Conservation (phyloP, 192 early-diverging fungal species). For the Phlyctochytrium arcticum region DNA sequence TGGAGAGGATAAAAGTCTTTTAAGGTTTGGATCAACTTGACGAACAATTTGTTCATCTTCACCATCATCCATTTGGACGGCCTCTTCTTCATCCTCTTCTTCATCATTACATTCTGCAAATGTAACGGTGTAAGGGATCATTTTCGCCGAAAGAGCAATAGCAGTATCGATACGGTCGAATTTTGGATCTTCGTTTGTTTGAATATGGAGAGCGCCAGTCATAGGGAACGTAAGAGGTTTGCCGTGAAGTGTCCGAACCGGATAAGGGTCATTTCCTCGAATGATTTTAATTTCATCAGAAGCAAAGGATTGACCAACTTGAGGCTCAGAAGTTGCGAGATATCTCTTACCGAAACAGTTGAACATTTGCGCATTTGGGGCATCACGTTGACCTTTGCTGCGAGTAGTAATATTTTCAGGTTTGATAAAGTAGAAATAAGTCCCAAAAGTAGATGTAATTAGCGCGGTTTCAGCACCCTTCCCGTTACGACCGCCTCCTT, state of each 20-base stretch:
- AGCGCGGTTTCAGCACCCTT: constrained; percentile 12
- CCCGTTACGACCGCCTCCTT: constrained; percentile 11
- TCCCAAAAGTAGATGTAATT: neutral
- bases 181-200: constrained; percentile 10
- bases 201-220: constrained; percentile 5
- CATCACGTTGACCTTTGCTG: neutral
- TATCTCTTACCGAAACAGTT: constrained; percentile 2
- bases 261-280: neutral
- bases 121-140: neutral
- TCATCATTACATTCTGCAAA: neutral
- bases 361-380: constrained; percentile 11
- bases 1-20: neutral
- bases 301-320: neutral
- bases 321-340: neutral
- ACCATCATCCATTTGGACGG: too few relatives aligned
- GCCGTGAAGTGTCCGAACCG: constrained; percentile 8
- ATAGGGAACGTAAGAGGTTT: constrained; percentile 17
- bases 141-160: neutral
- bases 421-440: neutral
- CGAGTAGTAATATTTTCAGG: neutral
- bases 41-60: neutral
- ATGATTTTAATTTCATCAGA: constrained; percentile 6
- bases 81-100: constrained; percentile 1
- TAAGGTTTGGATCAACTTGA: neutral
- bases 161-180: constrained; percentile 6